A percentile compares a stretch with the other conserved stretches of the same genome.
Evolutionary conservation across 352 stramenopile genomes (phyloP).

Genomic region (Elongisporangium prolatum): DNA sequence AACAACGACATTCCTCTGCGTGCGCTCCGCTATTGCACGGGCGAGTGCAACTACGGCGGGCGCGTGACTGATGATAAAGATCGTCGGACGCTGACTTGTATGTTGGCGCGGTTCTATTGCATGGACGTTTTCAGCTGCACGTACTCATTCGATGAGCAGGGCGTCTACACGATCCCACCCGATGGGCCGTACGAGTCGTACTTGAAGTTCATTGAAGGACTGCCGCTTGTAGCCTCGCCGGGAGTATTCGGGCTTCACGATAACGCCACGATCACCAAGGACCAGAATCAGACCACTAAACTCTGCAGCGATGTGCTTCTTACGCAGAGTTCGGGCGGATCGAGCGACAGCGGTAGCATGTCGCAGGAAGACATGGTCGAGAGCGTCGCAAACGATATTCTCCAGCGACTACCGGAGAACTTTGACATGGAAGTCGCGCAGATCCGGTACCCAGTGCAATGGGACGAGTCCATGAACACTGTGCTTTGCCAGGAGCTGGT

Average conservation of each 20-base stretch:
- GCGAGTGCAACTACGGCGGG: constrained; percentile 83
- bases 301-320: constrained; percentile 92
- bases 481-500: constrained; percentile 92
- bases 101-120: constrained; percentile 75
- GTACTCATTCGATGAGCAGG: constrained; percentile 67
- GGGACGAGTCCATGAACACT: constrained; percentile 94
- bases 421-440: constrained; percentile 93
- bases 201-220: constrained; percentile 76
- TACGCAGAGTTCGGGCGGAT: constrained; percentile 79
- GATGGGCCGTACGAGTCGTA: constrained; percentile 77
- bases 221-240: constrained; percentile 85
- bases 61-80: constrained; percentile 87
- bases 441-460: constrained; percentile 89
- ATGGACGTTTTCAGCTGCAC: constrained; percentile 51
- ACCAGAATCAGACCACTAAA: constrained; percentile 92
- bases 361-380: constrained; percentile 90
- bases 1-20: constrained; percentile 84
- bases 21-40: constrained; percentile 75
- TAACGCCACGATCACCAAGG: constrained; percentile 93
- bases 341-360: constrained; percentile 48
- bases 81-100: constrained; percentile 62
- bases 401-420: constrained; percentile 79
- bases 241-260: constrained; percentile 93
- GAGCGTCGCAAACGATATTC: constrained; percentile 83
- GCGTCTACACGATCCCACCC: constrained; percentile 65